Evolutionary conservation across 1,284 basidiomycete genomes (phyloP), one percentile per base, ranked within the genome.

Genomic region (Vanrija sp.): DNA sequence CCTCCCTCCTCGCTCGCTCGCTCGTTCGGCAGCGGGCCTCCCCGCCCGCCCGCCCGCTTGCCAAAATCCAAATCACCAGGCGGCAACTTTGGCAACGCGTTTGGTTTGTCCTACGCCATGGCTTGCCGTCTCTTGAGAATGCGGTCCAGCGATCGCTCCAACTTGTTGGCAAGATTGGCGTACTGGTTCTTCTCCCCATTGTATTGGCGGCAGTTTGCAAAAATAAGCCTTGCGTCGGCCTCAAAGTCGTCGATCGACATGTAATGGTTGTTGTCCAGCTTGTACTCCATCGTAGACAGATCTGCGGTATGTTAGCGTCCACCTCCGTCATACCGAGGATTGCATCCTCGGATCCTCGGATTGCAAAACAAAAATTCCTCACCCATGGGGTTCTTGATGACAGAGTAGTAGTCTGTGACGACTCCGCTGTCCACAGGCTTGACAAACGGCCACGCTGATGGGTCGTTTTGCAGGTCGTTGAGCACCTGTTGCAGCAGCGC

Each of bases 341-440:
- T 24, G 41, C 8, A 49, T 14, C 19, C 20, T 25, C 9, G 19
- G 41, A 23, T 27, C 36, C 24, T 14, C n/a, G 16, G 37, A 27
- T 19, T 41, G 47, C 38, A 47, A 9, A 15, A 16, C 19, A 23
- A 38, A 20, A 20, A 12, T 19, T 6, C 78, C 84, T 56, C 63
- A 92, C 92, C 94, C 94, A 98, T 98, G 0, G 95, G 95, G 52
- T 87, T 80, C 66, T 85, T 88, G 72, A 98, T 88, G 48, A 93
- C 85, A 18, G 89, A 85, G 73, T 93, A 91, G 71, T 98, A 98
- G 71, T 97, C 95, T 5, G 82, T 71, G 3, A 96, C 95, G 58
- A 96, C 90, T 18, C 86, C 84, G 2, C 73, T 78, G 67, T 88
- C 87, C 47, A 98, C 94, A 5, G 75, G 72, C 51, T 71, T 69